phyloP scores from a whole-genome alignment of 2,329 filamentous ascomycete genomes.

The Paracoccidioides lutzii region DNA sequence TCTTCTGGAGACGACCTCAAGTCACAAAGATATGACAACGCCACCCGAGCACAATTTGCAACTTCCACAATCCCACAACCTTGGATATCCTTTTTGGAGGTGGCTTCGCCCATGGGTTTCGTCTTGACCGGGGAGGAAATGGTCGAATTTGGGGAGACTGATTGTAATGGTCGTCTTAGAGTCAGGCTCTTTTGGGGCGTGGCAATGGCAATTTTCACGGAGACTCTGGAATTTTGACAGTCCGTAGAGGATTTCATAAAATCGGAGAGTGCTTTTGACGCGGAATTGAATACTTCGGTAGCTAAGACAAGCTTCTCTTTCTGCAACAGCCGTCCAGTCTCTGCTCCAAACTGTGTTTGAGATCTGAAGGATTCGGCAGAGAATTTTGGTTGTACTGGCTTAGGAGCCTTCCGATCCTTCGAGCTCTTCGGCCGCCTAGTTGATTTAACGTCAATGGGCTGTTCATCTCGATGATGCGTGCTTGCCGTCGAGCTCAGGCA shows the following conservation, averaged over 20 bases:
- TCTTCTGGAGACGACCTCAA: conserved; percentile 21
- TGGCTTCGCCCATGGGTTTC: conserved; percentile 7
- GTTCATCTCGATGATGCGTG: conserved; percentile 10
- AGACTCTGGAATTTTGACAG: conserved; percentile 4
- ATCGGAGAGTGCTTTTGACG: conserved; percentile 32
- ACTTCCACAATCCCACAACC: conserved; percentile 18
- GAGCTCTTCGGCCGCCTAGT: conserved; percentile 16
- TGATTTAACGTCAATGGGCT: conserved; percentile 15
- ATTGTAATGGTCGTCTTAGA: conserved; percentile 15
- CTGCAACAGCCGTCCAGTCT: conserved; percentile 19
- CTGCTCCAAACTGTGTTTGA: conserved; percentile 15
- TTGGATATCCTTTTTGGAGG: conserved; percentile 4
- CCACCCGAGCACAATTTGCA: conserved; percentile 29
- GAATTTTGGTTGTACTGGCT: conserved; percentile 16
- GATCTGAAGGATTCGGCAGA: conserved; percentile 16
- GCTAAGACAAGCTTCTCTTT: conserved; percentile 32
- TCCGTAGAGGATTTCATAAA: conserved; percentile 19
- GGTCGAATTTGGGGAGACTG: conserved; percentile 20
- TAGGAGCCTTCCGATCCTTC: conserved; percentile 15
- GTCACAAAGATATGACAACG: conserved; percentile 26
- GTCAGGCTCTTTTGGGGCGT: conserved; percentile 6
- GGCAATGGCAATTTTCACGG: neutral
- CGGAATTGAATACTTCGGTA: conserved; percentile 35
- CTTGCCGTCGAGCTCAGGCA: conserved; percentile 11
- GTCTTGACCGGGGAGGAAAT: conserved; percentile 15